Conservation (phyloP, 139 green algal genomes). For the Trebouxia sp. region DNA sequence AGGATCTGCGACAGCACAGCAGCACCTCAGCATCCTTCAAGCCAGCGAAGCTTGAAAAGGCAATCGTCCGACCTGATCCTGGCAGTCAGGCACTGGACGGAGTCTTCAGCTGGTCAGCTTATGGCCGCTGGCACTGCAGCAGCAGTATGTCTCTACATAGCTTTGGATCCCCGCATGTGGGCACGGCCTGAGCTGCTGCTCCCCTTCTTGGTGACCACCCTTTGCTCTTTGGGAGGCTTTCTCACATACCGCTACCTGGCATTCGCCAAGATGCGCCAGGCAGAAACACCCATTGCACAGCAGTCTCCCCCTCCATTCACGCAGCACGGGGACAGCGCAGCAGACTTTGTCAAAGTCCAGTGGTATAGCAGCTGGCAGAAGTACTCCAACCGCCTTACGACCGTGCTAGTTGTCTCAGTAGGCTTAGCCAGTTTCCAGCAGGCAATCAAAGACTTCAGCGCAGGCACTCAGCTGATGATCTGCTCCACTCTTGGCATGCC, state of each 20-base stretch:
- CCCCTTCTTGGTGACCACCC: background rate
- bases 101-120: slow-evolving; percentile 7
- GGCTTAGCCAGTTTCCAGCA: slow-evolving; percentile 14
- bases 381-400: background rate
- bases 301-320: background rate
- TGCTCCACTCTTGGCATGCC: background rate
- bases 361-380: slow-evolving; percentile 10
- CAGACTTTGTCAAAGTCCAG: background rate
- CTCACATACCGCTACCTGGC: background rate
- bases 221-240: slow-evolving; percentile 1
- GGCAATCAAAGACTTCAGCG: background rate
- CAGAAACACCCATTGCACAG: background rate
- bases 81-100: background rate
- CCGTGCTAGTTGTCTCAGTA: background rate
- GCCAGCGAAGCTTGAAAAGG: background rate
- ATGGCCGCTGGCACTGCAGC: slow-evolving; percentile 13
- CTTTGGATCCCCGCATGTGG: background rate
- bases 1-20: background rate
- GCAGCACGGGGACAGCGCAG: background rate
- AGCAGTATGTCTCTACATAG: background rate
- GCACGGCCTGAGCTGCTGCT: slow-evolving; percentile 8
- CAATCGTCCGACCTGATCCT: background rate
- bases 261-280: background rate
- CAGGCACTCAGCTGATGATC: slow-evolving; percentile 18
- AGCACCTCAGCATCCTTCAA: background rate